These are phyloP conservation scores for Aphanomyces astaci DNA, from an alignment of 352 stramenopile genomes.

Conservation along the genomic window DNA sequence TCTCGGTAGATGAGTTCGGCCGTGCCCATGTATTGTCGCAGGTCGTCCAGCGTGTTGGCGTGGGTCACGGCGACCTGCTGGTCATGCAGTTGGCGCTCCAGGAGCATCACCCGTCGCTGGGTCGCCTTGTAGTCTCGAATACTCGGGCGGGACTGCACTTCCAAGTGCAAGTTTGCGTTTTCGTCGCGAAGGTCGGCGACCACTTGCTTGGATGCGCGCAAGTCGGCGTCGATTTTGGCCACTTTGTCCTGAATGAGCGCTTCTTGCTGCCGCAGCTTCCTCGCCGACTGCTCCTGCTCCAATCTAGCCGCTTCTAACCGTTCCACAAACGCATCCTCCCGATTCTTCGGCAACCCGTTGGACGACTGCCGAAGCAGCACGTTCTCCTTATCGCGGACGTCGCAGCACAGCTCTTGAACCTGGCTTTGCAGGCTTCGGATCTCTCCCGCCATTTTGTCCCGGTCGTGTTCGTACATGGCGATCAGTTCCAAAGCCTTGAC, in stretches of 20 bases:
- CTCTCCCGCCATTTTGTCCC: slow-evolving; percentile 65
- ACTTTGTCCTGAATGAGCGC: slow-evolving; percentile 72
- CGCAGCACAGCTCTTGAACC: slow-evolving; percentile 39
- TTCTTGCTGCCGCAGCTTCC: slow-evolving; percentile 55
- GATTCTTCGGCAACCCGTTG: slow-evolving; percentile 27
- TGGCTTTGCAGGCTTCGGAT: slow-evolving; percentile 55
- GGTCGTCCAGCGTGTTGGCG: slow-evolving; percentile 60
- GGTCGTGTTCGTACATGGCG: slow-evolving; percentile 57
- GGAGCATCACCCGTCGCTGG: slow-evolving; percentile 62
- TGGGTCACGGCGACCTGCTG: slow-evolving; percentile 69
- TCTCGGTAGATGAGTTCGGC: slow-evolving; percentile 73
- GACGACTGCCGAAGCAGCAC: background rate
- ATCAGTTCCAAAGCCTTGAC: slow-evolving; percentile 63
- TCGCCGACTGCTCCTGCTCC: slow-evolving; percentile 61
- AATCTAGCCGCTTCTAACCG: slow-evolving; percentile 59
- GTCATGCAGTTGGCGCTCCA: slow-evolving; percentile 68
- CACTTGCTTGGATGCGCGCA: slow-evolving; percentile 47
- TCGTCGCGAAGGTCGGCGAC: slow-evolving; percentile 72
- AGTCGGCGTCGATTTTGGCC: slow-evolving; percentile 58
- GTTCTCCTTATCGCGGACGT: slow-evolving; percentile 76
- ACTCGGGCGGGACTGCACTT: slow-evolving; percentile 67
- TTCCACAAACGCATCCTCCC: slow-evolving; percentile 65
- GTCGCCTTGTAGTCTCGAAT: slow-evolving; percentile 72
- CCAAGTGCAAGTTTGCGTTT: slow-evolving; percentile 65
- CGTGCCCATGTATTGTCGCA: slow-evolving; percentile 76